Conservation (phyloP, 2,329 filamentous ascomycete species). For the Beauveria sp. region DNA sequence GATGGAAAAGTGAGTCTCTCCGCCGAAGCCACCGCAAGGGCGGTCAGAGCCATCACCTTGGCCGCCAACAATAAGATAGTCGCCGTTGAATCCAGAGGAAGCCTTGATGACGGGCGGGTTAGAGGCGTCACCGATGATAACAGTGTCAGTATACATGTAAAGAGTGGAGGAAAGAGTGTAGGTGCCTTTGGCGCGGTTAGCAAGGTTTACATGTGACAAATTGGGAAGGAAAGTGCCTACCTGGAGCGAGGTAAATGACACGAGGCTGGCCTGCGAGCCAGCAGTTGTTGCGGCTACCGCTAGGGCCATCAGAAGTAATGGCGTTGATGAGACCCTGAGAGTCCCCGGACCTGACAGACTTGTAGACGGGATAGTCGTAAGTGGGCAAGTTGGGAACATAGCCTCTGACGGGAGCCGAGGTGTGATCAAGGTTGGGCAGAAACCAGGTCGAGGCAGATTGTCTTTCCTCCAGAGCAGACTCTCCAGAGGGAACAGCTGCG, state of each 20-base stretch:
- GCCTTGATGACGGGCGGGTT: conserved; percentile 65
- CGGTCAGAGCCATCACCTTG: conserved; percentile 12
- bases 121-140: conserved; percentile 70
- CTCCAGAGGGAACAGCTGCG: conserved; percentile 2
- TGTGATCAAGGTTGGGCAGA: conserved; percentile 16
- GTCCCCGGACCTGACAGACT: conserved; percentile 11
- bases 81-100: conserved; percentile 55
- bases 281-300: conserved; percentile 14
- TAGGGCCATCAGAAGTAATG: conserved; percentile 11
- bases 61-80: conserved; percentile 15
- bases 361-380: conserved; percentile 16
- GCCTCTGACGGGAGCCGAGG: conserved; percentile 14
- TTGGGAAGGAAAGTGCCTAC: neutral
- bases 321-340: conserved; percentile 5
- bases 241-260: conserved; percentile 15
- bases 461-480: conserved; percentile 5
- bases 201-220: neutral
- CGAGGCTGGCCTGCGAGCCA: conserved; percentile 16
- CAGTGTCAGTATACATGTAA: conserved; percentile 46
- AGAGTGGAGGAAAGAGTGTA: conserved; percentile 14
- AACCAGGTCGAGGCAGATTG: conserved; percentile 17
- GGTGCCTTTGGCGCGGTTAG: conserved; percentile 11
- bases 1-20: conserved; percentile 17
- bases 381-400: conserved; percentile 15
- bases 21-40: conserved; percentile 14